Evolutionary conservation across 73 alveolate genomes (phyloP), one percentile per base, ranked within the genome.

Genomic region (Tetrahymena thermophila): DNA sequence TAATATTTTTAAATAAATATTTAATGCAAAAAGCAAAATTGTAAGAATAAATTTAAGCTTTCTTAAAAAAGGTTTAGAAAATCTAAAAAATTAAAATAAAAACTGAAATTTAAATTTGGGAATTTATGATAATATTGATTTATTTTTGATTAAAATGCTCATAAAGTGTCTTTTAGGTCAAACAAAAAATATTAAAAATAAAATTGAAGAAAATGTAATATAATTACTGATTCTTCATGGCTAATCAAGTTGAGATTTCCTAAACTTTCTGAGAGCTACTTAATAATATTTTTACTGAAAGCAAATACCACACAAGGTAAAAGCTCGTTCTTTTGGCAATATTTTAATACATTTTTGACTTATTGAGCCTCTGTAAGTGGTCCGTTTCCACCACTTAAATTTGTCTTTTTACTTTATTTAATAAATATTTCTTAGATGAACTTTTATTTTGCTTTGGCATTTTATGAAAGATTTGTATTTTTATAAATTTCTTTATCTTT

Each of bases 301-400:
- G 97, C 99, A 94, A 99, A 99, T 43, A 99, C 98, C n/a, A 98
- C 99, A 93, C 99, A 98, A 23, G 99, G 99, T 43, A 97, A 97
- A 50, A 97, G 95, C 34, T 98, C 98, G 5, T 97, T 97, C 94
- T 97, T 96, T 37, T 96, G 43, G 42, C 98, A 94, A 56, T 96
- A 93, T 35, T 96, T 96, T 37, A 99, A 94, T 40, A 98, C 85
- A 85, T 98, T 98, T 85, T 96, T 96, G 34, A 93, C 89, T 35
- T 85, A 38, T 94, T 94, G 93, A 93, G 58, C 96, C 55, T 95
- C 95, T 3, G 95, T 56, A 50, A 43, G 40, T 35, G 97, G 94
- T 93, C 96, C 94, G n/a, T 40, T 85, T 43, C 89, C 96, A 25
- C 83, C 95, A 58, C 85, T 58, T 95, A 95, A 94, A 43, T 85